Conservation (phyloP, 345 rosid species). For the Linum lewisii region DNA sequence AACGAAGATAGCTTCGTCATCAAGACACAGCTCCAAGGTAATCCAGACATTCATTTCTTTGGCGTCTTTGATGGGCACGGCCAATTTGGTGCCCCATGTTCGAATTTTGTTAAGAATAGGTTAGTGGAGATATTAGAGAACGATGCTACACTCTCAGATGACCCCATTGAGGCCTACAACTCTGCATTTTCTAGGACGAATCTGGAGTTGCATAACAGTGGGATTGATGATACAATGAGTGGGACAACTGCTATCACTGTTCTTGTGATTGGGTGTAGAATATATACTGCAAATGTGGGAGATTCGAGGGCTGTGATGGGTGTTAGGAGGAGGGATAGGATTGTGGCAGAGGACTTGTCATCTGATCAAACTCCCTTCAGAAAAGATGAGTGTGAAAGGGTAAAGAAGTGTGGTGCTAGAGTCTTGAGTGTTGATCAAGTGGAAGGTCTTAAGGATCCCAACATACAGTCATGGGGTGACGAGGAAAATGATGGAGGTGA, state of each 20-base stretch:
- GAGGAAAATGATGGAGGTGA: slow-evolving; percentile 89
- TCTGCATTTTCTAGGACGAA: slow-evolving; percentile 60
- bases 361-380: slow-evolving; percentile 88
- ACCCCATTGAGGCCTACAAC: slow-evolving; percentile 59
- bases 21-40: slow-evolving; percentile 64
- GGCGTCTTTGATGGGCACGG: slow-evolving; percentile 97
- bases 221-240: slow-evolving; percentile 84
- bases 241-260: slow-evolving; percentile 94
- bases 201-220: slow-evolving; percentile 56
- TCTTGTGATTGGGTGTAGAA: slow-evolving; percentile 69
- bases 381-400: slow-evolving; percentile 87
- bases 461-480: slow-evolving; percentile 69
- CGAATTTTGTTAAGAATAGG: slow-evolving; percentile 65
- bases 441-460: slow-evolving; percentile 83
- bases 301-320: slow-evolving; percentile 94
- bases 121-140: slow-evolving; percentile 53
- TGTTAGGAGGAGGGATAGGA: slow-evolving; percentile 45
- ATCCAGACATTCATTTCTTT: slow-evolving; percentile 83
- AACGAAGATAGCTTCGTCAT: slow-evolving; percentile 85
- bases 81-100: slow-evolving; percentile 61
- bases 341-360: slow-evolving; percentile 74
- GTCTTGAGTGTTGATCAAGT: slow-evolving; percentile 91
- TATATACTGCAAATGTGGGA: slow-evolving; percentile 87
- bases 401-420: slow-evolving; percentile 83
- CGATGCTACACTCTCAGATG: slow-evolving; percentile 54